phyloP scores from a whole-genome alignment of 768 basidiomycete species.

The Leccinum disarticulatum region DNA sequence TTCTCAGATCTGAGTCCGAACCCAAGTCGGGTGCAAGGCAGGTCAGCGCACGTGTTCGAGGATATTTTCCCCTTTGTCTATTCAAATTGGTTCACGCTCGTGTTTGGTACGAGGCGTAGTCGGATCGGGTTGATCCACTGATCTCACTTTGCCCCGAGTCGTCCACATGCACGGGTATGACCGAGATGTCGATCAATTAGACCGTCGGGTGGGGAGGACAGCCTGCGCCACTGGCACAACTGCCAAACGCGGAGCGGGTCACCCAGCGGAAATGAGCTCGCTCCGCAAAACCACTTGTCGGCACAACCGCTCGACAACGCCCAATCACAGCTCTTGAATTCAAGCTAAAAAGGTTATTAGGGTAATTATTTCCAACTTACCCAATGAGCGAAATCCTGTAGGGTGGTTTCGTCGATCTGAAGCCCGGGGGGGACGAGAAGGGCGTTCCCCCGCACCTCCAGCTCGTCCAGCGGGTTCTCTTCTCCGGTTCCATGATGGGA shows the following conservation, averaged over 20 bases:
- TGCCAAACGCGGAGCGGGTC: not conserved
- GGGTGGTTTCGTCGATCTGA: not conserved
- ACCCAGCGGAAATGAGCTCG: not conserved
- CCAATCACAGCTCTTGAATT: not conserved
- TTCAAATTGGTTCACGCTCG: not conserved
- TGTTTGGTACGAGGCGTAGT: not conserved
- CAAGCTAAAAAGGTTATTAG: not conserved
- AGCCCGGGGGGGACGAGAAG: not conserved
- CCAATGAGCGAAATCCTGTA: not conserved
- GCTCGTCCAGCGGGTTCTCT: not conserved
- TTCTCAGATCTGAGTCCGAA: not conserved
- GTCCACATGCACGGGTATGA: not conserved
- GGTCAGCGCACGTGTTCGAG: not conserved
- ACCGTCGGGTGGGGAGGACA: not conserved
- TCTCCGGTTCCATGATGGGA: not conserved
- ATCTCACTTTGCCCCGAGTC: not conserved
- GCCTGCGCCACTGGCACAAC: not conserved
- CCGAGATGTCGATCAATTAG: not conserved
- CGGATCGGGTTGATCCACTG: not conserved
- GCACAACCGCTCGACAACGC: not conserved
- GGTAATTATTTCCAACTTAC: not conserved
- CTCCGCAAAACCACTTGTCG: not conserved
- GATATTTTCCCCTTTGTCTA: not conserved
- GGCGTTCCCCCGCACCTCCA: not conserved
- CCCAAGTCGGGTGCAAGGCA: not conserved